Evolutionary conservation across 164 flowering plant species (phyloP), one percentile per base, ranked within the genome.

Genomic region (Aristolochia contorta): DNA sequence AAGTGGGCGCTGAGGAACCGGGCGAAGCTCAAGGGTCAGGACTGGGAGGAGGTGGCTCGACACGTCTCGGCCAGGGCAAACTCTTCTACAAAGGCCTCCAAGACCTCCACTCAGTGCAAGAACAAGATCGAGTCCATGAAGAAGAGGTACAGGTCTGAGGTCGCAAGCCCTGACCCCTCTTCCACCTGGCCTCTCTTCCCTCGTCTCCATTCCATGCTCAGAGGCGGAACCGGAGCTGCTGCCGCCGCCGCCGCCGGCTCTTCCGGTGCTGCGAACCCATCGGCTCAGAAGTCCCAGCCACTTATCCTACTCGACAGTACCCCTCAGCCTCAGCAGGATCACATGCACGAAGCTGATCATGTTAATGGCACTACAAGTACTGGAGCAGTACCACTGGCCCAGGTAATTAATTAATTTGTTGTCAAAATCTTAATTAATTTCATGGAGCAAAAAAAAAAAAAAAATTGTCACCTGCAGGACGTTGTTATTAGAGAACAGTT

Each of bases 81-180:
- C 49, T 68, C 54, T 16, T 68, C 54, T 16, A 69, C 82, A 41
- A 88, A 80, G 71, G 74, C 93, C 0, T 80, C 89, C 12, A 92
- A 92, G 71, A 92, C 96, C 1, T 95, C 77, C 54, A 89, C 98
- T 8, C 98, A 92, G 75, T 92, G 98, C 73, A 92, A 89, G 84
- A 92, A 92, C 76, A 92, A 92, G 84, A 87, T 89, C 37, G 98
- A 92, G 81, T 92, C 96, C 55, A 89, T 89, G 96, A 92, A 89
- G 83, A 89, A 89, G 65, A 54, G 96, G 68, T 92, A 89, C 58
- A 72, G 98, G 9, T 80, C 89, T 1, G 96, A 89, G 77, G 81
- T 96, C 0, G 79, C 89, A 13, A 62, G 79, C 1, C 68, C 79
- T 0, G 88, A 77, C 25, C 59, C 75, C 16, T 85, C 98, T 0